Percentiles rank a stretch among this genome's conserved stretches.
Conservation (phyloP, 768 basidiomycete species). For the Favolaschia claudopus region DNA sequence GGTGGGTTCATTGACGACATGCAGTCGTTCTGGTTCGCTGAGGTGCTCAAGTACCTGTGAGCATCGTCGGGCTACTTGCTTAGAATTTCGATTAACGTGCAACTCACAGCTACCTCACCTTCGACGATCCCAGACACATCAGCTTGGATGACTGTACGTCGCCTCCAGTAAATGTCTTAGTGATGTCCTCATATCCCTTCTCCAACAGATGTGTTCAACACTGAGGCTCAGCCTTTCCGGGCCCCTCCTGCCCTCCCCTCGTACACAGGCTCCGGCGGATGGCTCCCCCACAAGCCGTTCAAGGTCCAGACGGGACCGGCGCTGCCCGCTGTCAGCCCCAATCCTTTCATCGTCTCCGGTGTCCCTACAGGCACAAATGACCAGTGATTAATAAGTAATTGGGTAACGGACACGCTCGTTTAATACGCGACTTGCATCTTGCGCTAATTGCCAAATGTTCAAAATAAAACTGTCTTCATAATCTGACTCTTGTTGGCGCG, state of each 20-base stretch:
- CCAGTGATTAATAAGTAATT: no score
- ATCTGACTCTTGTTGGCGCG: no score
- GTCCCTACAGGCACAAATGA: background rate
- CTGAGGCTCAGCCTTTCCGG: conserved; percentile 57
- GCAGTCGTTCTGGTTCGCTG: conserved; percentile 54
- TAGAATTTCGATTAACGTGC: background rate
- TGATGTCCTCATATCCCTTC: background rate
- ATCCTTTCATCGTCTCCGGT: background rate
- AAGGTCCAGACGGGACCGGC: conserved; percentile 9
- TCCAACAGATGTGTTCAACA: conserved; percentile 52
- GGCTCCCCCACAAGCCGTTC: conserved; percentile 12
- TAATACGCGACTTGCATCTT: no score
- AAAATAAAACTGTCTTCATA: no score
- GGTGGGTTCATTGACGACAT: conserved; percentile 63
- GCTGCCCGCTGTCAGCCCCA: conserved; percentile 20
- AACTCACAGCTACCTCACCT: conserved; percentile 9
- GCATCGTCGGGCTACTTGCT: no score
- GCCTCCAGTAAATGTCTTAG: background rate
- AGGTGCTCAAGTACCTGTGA: conserved; percentile 7
- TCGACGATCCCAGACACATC: conserved; percentile 55
- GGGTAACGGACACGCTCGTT: no score
- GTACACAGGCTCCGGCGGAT: conserved; percentile 6
- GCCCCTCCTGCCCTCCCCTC: conserved; percentile 42
- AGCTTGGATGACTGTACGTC: conserved; percentile 55
- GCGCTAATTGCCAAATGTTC: no score